Conservation (phyloP, 768 basidiomycete genomes). For the Agaricus sinodeliciosus region DNA sequence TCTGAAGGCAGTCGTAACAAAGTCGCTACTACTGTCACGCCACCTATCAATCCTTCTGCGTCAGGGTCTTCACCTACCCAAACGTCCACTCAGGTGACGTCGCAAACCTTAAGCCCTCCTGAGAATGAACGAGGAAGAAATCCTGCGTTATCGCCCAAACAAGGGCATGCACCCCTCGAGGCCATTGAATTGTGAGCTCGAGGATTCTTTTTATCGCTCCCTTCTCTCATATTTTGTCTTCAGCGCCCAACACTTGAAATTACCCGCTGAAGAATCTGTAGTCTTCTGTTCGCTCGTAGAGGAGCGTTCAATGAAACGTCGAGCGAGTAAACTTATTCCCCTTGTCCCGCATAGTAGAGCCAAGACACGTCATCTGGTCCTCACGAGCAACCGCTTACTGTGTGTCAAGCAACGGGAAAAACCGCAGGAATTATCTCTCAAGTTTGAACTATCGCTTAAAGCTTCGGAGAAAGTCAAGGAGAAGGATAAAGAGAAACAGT, state of each 20-base stretch:
- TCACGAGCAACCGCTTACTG: constrained; percentile 50
- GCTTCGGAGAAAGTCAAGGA: constrained; percentile 27
- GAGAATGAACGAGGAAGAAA: constrained; percentile 44
- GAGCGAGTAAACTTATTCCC: constrained; percentile 49
- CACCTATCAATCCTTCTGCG: constrained; percentile 24
- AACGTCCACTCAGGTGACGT: not conserved
- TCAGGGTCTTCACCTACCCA: constrained; percentile 8
- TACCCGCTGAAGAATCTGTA: constrained; percentile 37
- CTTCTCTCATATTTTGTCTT: not conserved
- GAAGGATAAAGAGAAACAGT: constrained; percentile 41
- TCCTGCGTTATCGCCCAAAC: constrained; percentile 46
- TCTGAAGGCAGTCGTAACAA: constrained; percentile 43
- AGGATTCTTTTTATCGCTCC: not conserved
- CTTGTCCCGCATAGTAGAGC: constrained; percentile 41
- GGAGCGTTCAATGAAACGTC: constrained; percentile 43
- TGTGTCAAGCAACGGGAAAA: constrained; percentile 46
- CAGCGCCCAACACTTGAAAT: constrained; percentile 31
- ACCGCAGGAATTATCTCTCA: constrained; percentile 33
- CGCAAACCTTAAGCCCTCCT: constrained; percentile 1
- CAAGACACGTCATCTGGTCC: constrained; percentile 47
- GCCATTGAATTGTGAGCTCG: constrained; percentile 38
- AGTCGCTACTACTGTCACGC: constrained; percentile 19
- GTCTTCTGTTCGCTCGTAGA: constrained; percentile 50
- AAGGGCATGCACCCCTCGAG: constrained; percentile 35
- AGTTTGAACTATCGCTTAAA: constrained; percentile 44